Evolutionary conservation across 2,329 filamentous ascomycete species (phyloP).

Genomic region (Paecilomyces sp.): DNA sequence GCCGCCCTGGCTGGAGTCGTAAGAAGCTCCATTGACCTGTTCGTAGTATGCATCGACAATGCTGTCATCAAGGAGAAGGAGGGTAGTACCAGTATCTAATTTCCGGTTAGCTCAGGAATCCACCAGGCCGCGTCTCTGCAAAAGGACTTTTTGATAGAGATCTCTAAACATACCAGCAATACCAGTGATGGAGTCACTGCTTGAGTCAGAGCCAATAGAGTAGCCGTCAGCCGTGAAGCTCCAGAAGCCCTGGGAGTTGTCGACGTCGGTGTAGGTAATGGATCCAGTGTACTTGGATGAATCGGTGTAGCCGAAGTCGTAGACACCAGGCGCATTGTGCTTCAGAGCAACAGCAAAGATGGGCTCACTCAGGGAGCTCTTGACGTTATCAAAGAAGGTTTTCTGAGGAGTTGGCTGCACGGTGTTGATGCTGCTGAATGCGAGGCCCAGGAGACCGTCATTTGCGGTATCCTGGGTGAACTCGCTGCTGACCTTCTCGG

Average conservation of each 20-base stretch:
- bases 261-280: slow-evolving; percentile 50
- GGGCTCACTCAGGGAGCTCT: slow-evolving; percentile 40
- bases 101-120: not conserved
- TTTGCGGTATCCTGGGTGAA: slow-evolving; percentile 47
- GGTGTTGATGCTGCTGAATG: slow-evolving; percentile 54
- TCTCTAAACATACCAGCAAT: slow-evolving; percentile 43
- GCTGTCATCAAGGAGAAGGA: slow-evolving; percentile 51
- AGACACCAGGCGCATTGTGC: slow-evolving; percentile 45
- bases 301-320: slow-evolving; percentile 57
- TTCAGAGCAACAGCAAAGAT: slow-evolving; percentile 51
- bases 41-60: slow-evolving; percentile 55
- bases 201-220: slow-evolving; percentile 43
- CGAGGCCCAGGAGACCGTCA: slow-evolving; percentile 55
- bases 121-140: not conserved
- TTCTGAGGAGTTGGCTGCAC: slow-evolving; percentile 43
- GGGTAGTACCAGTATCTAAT: slow-evolving; percentile 61
- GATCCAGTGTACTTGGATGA: slow-evolving; percentile 49
- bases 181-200: slow-evolving; percentile 38
- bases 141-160: not conserved
- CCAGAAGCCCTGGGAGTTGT: slow-evolving; percentile 58
- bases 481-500: slow-evolving; percentile 48
- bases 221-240: slow-evolving; percentile 52
- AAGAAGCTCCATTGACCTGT: slow-evolving; percentile 45
- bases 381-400: slow-evolving; percentile 56
- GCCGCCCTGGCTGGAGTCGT: slow-evolving; percentile 38